Base-by-base conservation (phyloP, 2,329 filamentous ascomycete genomes). In the Arthrobotrys sinensis region DNA sequence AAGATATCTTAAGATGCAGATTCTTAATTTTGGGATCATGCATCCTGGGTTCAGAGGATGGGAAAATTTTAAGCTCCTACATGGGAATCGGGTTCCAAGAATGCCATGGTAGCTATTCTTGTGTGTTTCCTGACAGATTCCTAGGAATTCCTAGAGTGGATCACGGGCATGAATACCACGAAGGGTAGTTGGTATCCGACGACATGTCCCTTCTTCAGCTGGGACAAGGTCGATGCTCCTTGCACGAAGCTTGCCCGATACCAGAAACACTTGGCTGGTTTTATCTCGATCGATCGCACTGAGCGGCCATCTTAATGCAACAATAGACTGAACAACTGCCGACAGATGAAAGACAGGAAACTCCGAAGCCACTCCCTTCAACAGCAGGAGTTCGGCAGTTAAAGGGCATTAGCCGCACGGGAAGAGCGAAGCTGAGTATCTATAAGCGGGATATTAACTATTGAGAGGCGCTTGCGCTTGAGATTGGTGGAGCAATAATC, bases 1-100 rank as follows among this genome's bases (percentile, higher is more conserved):
- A 38, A 36, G n/a, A n/a, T n/a, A n/a, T n/a, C n/a, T n/a, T n/a
- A n/a, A n/a, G 32, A 52, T 52, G 32, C 32, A 21, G 8, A 38
- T 57, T 19, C 14, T 38, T 57, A 57, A 57, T 19, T 57, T 57
- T 57, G 52, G 52, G 52, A 36, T 38, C 52, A 38, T 38, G 16
- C 19, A 57, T 0, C 5, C 1, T 3, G 19, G 7, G 24, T 12
- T 53, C 14, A 34, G 28, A 16, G 3, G 7, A 10, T 11, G 3
- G 21, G 24, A 19, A 32, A 52, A 32, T 0, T 52, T 11, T 21
- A 52, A 11, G 19, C 32, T 52, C 11, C 36, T 38, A 12, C 36
- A 53, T 16, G 24, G 24, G 24, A 16, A 16, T 16, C 12, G 12
- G n/a, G n/a, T 32, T 32, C 5, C 10, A n/a, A 3, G 28, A n/a